A percentile compares a stretch with the other conserved stretches of the same genome.
Conservation (phyloP, 305 asterid species). For the Solanum hybrid region DNA sequence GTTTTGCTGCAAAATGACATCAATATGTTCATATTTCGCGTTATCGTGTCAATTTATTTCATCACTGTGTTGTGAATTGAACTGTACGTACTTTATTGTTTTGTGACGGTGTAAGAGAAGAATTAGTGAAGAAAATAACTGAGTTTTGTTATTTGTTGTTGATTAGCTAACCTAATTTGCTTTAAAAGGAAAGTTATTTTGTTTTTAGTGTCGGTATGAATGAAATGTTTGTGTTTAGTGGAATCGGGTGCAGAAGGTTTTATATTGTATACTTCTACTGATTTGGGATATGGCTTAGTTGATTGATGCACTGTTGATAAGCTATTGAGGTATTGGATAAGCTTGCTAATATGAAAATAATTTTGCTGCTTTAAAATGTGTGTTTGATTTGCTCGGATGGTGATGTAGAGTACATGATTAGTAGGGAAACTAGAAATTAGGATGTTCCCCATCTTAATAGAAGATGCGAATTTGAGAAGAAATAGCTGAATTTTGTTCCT, state of each 20-base stretch:
- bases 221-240: neutral
- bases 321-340: neutral
- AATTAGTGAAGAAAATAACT: neutral
- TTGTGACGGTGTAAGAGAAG: neutral
- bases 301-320: neutral
- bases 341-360: neutral
- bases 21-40: neutral
- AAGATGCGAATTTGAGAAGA: neutral
- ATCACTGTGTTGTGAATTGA: neutral
- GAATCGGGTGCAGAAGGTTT: neutral
- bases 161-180: neutral
- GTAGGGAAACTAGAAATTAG: neutral
- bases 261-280: neutral
- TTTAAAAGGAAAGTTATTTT: neutral
- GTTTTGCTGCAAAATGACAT: neutral
- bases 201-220: neutral
- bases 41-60: neutral
- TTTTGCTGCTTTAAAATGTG: neutral
- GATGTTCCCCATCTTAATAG: neutral
- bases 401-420: neutral
- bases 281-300: neutral
- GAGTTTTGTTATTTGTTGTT: neutral
- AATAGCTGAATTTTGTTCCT: neutral
- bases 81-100: neutral
- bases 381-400: neutral